phyloP scores from a whole-genome alignment of 2,329 filamentous ascomycete genomes.

The Fusarium sp. region DNA sequence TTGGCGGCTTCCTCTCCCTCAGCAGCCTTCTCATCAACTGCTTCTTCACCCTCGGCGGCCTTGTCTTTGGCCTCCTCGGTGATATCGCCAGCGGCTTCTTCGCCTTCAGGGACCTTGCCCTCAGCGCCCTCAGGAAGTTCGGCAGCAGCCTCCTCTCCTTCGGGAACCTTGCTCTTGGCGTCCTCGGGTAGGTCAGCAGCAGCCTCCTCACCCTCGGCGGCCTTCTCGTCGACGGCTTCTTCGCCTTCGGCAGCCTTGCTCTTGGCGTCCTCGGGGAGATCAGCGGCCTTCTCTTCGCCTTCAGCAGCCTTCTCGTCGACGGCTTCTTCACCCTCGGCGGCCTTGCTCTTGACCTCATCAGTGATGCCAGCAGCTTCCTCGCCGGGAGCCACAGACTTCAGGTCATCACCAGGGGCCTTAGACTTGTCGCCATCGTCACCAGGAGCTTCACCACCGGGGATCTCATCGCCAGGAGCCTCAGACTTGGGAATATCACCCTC shows the following conservation, averaged over 20 bases:
- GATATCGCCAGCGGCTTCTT: not conserved
- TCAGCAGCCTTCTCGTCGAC: constrained; percentile 12
- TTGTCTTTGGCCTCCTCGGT: constrained; percentile 7
- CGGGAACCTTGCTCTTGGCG: constrained; percentile 8
- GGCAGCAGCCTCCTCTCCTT: not conserved
- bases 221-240: constrained; percentile 2
- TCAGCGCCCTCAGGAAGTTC: not conserved
- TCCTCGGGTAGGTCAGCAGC: not conserved
- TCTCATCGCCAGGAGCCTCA: constrained; percentile 17
- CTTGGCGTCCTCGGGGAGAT: constrained; percentile 2
- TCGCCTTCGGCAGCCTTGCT: constrained; percentile 7
- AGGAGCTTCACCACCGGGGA: constrained; percentile 2
- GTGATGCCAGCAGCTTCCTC: constrained; percentile 41
- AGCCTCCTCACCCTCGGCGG: constrained; percentile 10
- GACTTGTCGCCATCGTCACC: constrained; percentile 32
- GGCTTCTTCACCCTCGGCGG: constrained; percentile 8
- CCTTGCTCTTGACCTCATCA: constrained; percentile 22
- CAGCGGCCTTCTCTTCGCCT: constrained; percentile 11
- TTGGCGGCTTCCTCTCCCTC: constrained; percentile 35
- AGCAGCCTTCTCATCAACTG: constrained; percentile 2
- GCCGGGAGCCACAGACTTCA: constrained; percentile 60
- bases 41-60: constrained; percentile 11
- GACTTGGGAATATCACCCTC: constrained; percentile 28
- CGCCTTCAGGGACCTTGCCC: constrained; percentile 13
- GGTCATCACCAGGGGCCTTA: constrained; percentile 33